These are phyloP conservation scores for Hymenoscyphus occultus DNA, from an alignment of 2,329 filamentous ascomycete species.

Conservation along the genomic window DNA sequence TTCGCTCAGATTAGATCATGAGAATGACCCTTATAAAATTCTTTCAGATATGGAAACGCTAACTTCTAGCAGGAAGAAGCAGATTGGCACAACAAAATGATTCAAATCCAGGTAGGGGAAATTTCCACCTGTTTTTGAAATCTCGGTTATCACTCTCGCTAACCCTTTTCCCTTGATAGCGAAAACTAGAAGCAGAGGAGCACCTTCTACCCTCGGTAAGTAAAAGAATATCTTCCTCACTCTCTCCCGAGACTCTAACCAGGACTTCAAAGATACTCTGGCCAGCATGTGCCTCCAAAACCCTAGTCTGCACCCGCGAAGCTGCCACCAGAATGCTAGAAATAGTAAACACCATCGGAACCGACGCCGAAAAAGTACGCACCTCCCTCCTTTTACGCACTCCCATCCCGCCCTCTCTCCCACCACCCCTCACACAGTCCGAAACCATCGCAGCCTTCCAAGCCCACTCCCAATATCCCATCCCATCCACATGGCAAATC, in stretches of 20 bases:
- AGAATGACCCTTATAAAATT: background rate
- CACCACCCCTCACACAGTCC: conserved; percentile 27
- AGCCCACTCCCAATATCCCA: conserved; percentile 49
- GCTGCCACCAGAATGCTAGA: conserved; percentile 62
- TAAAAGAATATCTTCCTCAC: background rate
- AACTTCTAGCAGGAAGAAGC: conserved; percentile 18
- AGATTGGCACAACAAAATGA: conserved; percentile 35
- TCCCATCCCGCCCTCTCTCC: conserved; percentile 20
- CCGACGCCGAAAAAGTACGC: conserved; percentile 53
- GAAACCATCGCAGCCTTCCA: conserved; percentile 39
- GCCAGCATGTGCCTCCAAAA: conserved; percentile 52
- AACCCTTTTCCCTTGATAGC: conserved; percentile 28
- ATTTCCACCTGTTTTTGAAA: background rate
- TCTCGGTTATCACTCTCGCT: background rate
- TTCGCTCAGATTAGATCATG: background rate
- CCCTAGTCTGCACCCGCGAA: conserved; percentile 59
- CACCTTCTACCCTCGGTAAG: conserved; percentile 52
- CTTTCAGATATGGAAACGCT: background rate
- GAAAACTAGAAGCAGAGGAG: conserved; percentile 58
- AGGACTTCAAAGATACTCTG: conserved; percentile 46
- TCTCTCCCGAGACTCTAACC: background rate
- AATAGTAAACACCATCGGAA: conserved; percentile 60
- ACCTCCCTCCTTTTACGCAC: conserved; percentile 52
- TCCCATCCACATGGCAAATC: conserved; percentile 53
- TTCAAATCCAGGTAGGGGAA: conserved; percentile 40